Conservation (phyloP, 805 yeast species). For the Suhomyces canberraensis region DNA sequence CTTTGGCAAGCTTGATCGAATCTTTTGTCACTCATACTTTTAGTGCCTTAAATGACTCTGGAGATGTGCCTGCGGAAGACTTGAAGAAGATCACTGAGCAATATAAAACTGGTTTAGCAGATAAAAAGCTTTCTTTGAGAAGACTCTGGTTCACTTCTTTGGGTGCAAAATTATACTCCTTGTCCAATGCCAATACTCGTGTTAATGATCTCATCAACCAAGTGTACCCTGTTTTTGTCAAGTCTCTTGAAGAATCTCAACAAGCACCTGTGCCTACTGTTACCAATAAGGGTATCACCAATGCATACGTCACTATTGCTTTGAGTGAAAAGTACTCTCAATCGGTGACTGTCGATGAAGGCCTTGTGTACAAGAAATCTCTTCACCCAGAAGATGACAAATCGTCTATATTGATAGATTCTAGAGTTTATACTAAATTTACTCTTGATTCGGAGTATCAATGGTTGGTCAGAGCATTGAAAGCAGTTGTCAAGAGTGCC, state of each 20-base stretch:
- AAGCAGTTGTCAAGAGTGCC: slow-evolving; percentile 22
- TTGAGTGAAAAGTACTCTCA: slow-evolving; percentile 14
- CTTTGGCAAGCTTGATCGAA: slow-evolving; percentile 47
- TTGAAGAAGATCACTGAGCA: slow-evolving; percentile 20
- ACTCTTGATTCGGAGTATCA: slow-evolving; percentile 40
- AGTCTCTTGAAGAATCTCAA: slow-evolving; percentile 40
- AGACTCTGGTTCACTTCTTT: slow-evolving; percentile 64
- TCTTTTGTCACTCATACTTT: slow-evolving; percentile 49
- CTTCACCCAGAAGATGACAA: slow-evolving; percentile 36
- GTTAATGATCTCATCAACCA: slow-evolving; percentile 7
- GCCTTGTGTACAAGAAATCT: slow-evolving; percentile 13
- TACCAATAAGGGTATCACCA: slow-evolving; percentile 48
- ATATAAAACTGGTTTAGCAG: slow-evolving; percentile 59
- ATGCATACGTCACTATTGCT: slow-evolving; percentile 50
- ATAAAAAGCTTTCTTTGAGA: slow-evolving; percentile 59
- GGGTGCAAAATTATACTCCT: slow-evolving; percentile 29
- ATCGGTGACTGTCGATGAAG: neutral
- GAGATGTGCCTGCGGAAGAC: neutral
- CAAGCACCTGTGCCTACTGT: slow-evolving; percentile 53
- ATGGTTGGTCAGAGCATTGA: slow-evolving; percentile 53
- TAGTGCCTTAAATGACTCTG: slow-evolving; percentile 10
- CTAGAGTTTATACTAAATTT: slow-evolving; percentile 52
- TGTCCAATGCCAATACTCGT: neutral
- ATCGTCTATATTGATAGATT: slow-evolving; percentile 47
- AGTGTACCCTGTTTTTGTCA: slow-evolving; percentile 22